Evolutionary conservation across 2,329 filamentous ascomycete genomes (phyloP).

Genomic region (Beauveria caledonica): DNA sequence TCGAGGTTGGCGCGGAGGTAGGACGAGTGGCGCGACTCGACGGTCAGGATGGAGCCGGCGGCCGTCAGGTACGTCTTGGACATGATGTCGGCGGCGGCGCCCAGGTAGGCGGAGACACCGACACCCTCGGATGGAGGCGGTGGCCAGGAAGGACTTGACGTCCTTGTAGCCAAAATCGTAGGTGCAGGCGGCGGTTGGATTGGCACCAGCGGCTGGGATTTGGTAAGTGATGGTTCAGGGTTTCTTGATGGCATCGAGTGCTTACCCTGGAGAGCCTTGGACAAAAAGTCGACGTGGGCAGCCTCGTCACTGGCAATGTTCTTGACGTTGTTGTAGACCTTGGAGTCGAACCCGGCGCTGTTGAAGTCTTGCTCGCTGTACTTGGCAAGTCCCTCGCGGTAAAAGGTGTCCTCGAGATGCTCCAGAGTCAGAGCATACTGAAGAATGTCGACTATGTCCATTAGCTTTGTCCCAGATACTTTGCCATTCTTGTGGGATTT

Average conservation of each 20-base stretch:
- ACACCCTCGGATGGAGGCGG: constrained; percentile 61
- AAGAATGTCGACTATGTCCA: constrained; percentile 13
- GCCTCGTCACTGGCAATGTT: constrained; percentile 55
- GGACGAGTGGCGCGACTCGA: constrained; percentile 67
- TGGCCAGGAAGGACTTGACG: constrained; percentile 58
- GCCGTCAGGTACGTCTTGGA: constrained; percentile 52
- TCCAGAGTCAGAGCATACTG: constrained; percentile 57
- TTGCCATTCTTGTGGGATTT: not conserved
- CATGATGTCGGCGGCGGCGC: constrained; percentile 58
- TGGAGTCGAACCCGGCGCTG: constrained; percentile 48
- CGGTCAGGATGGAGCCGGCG: constrained; percentile 62
- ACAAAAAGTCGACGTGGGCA: constrained; percentile 29
- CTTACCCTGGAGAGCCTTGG: constrained; percentile 15
- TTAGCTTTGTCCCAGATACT: not conserved
- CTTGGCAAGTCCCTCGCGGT: constrained; percentile 60
- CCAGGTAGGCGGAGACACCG: constrained; percentile 66
- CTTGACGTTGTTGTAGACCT: constrained; percentile 52
- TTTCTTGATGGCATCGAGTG: constrained; percentile 24
- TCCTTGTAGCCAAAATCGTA: constrained; percentile 67
- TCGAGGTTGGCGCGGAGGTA: constrained; percentile 57
- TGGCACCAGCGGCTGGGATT: constrained; percentile 53
- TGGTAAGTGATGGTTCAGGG: constrained; percentile 27
- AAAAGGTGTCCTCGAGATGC: constrained; percentile 66
- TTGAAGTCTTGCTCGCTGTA: constrained; percentile 58
- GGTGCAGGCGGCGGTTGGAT: constrained; percentile 59